Base-by-base conservation (phyloP, 2,329 filamentous ascomycete genomes). In the Parasarocladium wereldwijsianum region DNA sequence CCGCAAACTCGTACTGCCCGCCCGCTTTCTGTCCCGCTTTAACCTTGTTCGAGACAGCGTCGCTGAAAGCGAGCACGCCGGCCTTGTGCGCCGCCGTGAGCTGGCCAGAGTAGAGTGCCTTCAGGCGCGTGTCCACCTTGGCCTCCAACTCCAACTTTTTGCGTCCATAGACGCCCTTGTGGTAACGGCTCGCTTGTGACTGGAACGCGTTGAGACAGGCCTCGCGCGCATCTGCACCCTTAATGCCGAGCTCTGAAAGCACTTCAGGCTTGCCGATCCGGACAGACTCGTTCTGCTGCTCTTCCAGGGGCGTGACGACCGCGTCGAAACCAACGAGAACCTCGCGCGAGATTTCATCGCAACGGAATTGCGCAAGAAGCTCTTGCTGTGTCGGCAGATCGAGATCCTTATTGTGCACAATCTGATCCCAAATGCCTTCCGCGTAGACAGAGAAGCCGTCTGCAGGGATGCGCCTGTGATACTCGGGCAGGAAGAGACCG, bases 301-400 rank as follows among this genome's bases (percentile, higher is more conserved):
- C 80, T 52, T 98, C 90, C 10, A 96, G 69, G 0, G 90, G 87
- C 7, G 60, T 49, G 36, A 98, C 77, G n/a, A 72, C 63, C 31
- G 75, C 65, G 44, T 98, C 90, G 43, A 98, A 98, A 3, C 63
- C 66, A 24, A 85, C 57, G 34, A 93, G 64, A 9, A 93, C 90
- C 49, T 94, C 87, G 38, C 86, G 70, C 22, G 85, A 72, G 34
- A 98, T 98, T 56, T 98, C 90, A 50, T 98, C 90, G 52, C 90
- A 98, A 40, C 90, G 75, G 60, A 96, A 98, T 52, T 98, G 90
- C 8, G 90, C 90, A 31, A 98, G 67, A 26, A 98, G 66, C 52
- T 98, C 90, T 56, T 98, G 90, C 51, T 98, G 90, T 0, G 90
- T 96, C 4, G 90, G 90, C 35, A 98, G 57, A 54, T 98, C 90